phyloP scores from a whole-genome alignment of 2,329 filamentous ascomycete genomes.

The Penicillium digitatum region DNA sequence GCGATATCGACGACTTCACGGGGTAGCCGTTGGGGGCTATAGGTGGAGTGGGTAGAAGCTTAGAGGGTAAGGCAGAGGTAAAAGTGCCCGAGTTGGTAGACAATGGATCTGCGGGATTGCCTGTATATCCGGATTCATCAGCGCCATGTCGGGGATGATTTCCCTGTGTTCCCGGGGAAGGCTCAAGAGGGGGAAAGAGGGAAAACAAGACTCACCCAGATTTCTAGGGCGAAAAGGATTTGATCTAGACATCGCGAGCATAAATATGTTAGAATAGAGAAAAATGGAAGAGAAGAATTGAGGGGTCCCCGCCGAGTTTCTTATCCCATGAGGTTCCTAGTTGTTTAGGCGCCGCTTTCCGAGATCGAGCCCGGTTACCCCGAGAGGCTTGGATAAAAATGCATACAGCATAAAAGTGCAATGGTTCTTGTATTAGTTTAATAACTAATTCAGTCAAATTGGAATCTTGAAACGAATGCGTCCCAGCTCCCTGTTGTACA shows the following conservation, averaged over 20 bases:
- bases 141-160: constrained; percentile 6
- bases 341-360: constrained; percentile 21
- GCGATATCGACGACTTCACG: constrained; percentile 21
- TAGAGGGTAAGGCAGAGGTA: not conserved
- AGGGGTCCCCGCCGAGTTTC: constrained; percentile 20
- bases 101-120: constrained; percentile 10
- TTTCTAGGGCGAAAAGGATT: constrained; percentile 51
- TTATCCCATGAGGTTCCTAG: constrained; percentile 19
- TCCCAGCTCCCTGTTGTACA: constrained; percentile 5
- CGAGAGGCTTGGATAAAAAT: constrained; percentile 16
- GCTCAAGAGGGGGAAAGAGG: constrained; percentile 6
- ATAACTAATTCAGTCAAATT: not conserved
- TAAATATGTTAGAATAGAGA: constrained; percentile 8
- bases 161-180: constrained; percentile 9
- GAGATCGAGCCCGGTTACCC: constrained; percentile 20
- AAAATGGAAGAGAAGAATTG: constrained; percentile 18
- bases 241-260: constrained; percentile 45
- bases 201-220: constrained; percentile 25
- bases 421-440: not conserved
- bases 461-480: not conserved
- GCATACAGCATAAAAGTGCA: not conserved
- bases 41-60: constrained; percentile 17
- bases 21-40: constrained; percentile 19
- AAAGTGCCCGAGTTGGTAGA: not conserved
- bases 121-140: constrained; percentile 5